Conservation (phyloP, 352 stramenopile genomes). For the Pythium phragmiticola region DNA sequence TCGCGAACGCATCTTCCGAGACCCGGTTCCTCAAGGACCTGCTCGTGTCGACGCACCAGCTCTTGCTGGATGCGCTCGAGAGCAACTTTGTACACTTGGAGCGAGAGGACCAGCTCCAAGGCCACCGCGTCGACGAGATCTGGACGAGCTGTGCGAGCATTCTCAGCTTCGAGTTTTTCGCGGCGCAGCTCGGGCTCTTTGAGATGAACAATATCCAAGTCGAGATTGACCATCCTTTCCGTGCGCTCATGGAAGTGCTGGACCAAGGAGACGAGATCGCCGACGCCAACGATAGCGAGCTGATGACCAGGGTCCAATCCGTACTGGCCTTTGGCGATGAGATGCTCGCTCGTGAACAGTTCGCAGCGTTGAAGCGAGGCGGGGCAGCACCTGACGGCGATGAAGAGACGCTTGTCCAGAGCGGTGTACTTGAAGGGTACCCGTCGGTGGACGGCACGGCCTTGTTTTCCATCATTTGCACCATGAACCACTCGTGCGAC, state of each 20-base stretch:
- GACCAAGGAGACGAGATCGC: slow-evolving; percentile 36
- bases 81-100: slow-evolving; percentile 67
- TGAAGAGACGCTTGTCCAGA: slow-evolving; percentile 2
- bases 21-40: slow-evolving; percentile 58
- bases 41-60: slow-evolving; percentile 58
- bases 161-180: slow-evolving; percentile 86
- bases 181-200: slow-evolving; percentile 92
- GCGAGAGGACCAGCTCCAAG: slow-evolving; percentile 58
- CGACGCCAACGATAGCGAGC: slow-evolving; percentile 26
- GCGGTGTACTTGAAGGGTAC: slow-evolving; percentile 32
- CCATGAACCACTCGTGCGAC: slow-evolving; percentile 89
- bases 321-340: slow-evolving; percentile 20
- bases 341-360: background rate
- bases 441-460: slow-evolving; percentile 83
- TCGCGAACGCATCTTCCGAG: slow-evolving; percentile 22
- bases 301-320: slow-evolving; percentile 33
- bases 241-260: slow-evolving; percentile 67
- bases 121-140: slow-evolving; percentile 53
- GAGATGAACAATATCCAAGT: slow-evolving; percentile 97
- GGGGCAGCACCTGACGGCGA: background rate
- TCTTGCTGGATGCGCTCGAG: slow-evolving; percentile 63
- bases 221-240: slow-evolving; percentile 84
- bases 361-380: slow-evolving; percentile 6
- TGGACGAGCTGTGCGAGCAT: slow-evolving; percentile 62
- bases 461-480: slow-evolving; percentile 80